Conservation (phyloP, 2,329 filamentous ascomycete species). For the Penicillium paneum region DNA sequence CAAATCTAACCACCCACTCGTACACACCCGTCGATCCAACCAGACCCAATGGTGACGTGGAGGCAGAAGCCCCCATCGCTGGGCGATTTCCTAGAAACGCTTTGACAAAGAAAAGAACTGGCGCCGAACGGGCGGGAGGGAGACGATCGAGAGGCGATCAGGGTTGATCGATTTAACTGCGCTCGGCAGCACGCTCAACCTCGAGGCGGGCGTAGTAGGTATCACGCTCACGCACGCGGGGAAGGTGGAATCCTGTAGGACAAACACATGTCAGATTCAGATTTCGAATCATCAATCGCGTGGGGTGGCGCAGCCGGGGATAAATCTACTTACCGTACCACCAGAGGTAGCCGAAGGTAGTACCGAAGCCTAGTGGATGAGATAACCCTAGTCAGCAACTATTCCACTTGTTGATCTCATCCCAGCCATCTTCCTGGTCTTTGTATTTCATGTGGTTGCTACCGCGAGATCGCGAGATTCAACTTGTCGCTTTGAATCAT, state of each 20-base stretch:
- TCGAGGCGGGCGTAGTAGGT: conserved; percentile 63
- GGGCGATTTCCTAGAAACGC: conserved; percentile 10
- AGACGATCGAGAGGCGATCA: conserved; percentile 12
- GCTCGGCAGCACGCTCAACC: conserved; percentile 53
- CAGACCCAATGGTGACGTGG: conserved; percentile 5
- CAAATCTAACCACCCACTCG: conserved; percentile 17
- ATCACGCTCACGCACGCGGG: conserved; percentile 61
- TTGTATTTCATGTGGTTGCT: neutral
- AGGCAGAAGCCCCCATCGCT: neutral
- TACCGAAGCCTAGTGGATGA: conserved; percentile 54
- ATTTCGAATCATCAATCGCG: neutral
- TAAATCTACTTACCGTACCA: conserved; percentile 58
- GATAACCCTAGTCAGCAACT: conserved; percentile 15
- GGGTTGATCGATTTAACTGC: conserved; percentile 27
- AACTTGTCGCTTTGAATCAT: conserved; percentile 15
- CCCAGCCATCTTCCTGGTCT: neutral
- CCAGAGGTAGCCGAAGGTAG: conserved; percentile 62
- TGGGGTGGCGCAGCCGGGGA: neutral
- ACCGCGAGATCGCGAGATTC: conserved; percentile 1
- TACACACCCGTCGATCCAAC: conserved; percentile 17
- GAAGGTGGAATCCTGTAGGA: conserved; percentile 60
- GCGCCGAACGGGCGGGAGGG: conserved; percentile 18
- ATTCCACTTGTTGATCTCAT: neutral
- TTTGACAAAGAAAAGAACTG: conserved; percentile 18
- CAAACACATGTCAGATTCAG: conserved; percentile 9